Base-by-base conservation (phyloP, 441 rosid genomes). In the Raphanus hybrid region DNA sequence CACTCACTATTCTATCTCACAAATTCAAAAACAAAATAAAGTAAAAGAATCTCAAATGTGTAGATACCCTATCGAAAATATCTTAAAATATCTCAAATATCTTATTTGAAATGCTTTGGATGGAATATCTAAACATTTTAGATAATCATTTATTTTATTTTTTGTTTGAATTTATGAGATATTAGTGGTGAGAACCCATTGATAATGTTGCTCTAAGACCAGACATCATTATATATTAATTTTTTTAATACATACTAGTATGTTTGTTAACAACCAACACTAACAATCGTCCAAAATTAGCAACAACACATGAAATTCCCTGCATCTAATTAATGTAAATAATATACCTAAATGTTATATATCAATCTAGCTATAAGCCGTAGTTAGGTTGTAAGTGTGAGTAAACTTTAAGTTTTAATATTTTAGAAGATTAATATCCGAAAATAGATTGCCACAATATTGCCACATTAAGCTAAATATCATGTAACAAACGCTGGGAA, bases 401-500 rank as follows among this genome's bases (percentile, higher is more conserved):
- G 68, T 59, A 48, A 60, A 48, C 15, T 15, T 5, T 15, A 14
- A 39, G 26, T 54, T 8, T 27, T 75, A 29, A 48, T 48, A 3
- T 34, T 14, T 20, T 6, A 34, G 27, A 34, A 34, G 39, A 11
- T 62, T 62, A 68, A 52, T 23, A 62, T 67, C 8, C 32, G 64
- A 70, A 18, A 76, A 55, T 5, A 15, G 18, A 64, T 70, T 29
- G 32, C 32, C 32, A 29, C 32, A 29, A 29, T 55, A 16, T 16
- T 16, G 52, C 75, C 39, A 16, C 60, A 55, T 27, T 8, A 64
- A 65, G 72, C 16, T 71, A 43, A 20, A 4, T 45, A 45, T 45
- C 48, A 78, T 12, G 63, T 77, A 71, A 77, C 18, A 78, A 35
- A 26, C 60, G 81, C 77, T 39, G 73, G 34, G 69, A 72, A 78